phyloP scores from a whole-genome alignment of 1,284 basidiomycete species.

The Ustilago cynodontis region DNA sequence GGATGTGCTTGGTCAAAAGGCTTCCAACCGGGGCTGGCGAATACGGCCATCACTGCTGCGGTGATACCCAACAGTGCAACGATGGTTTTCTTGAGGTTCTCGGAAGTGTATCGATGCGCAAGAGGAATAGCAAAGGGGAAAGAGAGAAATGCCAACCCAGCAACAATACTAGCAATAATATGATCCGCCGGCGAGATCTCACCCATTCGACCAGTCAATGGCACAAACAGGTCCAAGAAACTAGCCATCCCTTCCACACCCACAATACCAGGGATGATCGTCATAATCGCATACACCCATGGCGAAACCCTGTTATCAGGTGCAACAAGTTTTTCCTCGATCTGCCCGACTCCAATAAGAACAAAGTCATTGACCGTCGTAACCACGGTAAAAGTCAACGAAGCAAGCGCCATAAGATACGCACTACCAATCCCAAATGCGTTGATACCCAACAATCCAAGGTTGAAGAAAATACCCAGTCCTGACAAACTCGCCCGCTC shows the following conservation, averaged over 20 bases:
- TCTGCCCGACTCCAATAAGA: conserved; percentile 53
- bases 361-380: conserved; percentile 63
- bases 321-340: conserved; percentile 53
- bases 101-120: conserved; percentile 77
- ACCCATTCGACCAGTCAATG: conserved; percentile 77
- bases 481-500: conserved; percentile 63
- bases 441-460: conserved; percentile 72
- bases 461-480: conserved; percentile 53
- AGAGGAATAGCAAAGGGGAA: conserved; percentile 77
- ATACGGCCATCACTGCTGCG: conserved; percentile 74
- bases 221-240: conserved; percentile 88
- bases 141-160: conserved; percentile 74
- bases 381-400: conserved; percentile 72
- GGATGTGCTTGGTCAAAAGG: conserved; percentile 89
- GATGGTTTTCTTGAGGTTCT: conserved; percentile 71
- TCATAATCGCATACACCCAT: conserved; percentile 53
- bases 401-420: conserved; percentile 77
- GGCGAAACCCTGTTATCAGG: conserved; percentile 60
- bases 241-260: conserved; percentile 80
- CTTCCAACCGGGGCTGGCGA: conserved; percentile 74
- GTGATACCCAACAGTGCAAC: conserved; percentile 73
- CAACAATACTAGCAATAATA: conserved; percentile 80
- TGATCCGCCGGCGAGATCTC: conserved; percentile 77
- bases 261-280: conserved; percentile 76
- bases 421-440: conserved; percentile 78